These are phyloP conservation scores for Nothophytophthora sp. DNA, from an alignment of 352 stramenopile genomes.

Conservation along the genomic window DNA sequence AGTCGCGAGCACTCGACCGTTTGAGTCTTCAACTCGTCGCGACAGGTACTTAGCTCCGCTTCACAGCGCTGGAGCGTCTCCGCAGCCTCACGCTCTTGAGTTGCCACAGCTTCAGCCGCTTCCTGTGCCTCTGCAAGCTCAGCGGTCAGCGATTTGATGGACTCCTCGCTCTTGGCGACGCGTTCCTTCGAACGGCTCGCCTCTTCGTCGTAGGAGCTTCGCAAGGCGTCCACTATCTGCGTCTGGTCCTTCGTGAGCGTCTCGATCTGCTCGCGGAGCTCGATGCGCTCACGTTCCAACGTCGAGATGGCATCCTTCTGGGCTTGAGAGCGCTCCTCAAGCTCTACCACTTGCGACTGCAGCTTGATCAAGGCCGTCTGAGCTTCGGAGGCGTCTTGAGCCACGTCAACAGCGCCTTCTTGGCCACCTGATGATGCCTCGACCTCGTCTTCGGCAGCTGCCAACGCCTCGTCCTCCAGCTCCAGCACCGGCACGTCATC, in stretches of 20 bases:
- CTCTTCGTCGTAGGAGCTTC: slow-evolving; percentile 13
- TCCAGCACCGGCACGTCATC: slow-evolving; percentile 22
- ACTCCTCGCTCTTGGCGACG: slow-evolving; percentile 8
- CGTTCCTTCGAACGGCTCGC: slow-evolving; percentile 8
- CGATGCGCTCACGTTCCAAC: slow-evolving; percentile 7
- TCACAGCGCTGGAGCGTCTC: slow-evolving; percentile 13
- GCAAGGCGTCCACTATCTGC: slow-evolving; percentile 5
- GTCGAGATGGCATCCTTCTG: slow-evolving; percentile 15
- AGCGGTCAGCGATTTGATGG: slow-evolving; percentile 9
- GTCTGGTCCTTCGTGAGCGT: slow-evolving; percentile 13
- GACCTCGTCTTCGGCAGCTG: slow-evolving; percentile 16
- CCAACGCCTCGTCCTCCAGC: slow-evolving; percentile 14
- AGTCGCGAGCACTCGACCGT: slow-evolving; percentile 14
- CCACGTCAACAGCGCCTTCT: neutral
- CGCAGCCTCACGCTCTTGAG: slow-evolving; percentile 11
- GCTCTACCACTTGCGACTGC: slow-evolving; percentile 10
- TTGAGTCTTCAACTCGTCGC: slow-evolving; percentile 11
- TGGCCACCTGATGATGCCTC: neutral
- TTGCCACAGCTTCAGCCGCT: slow-evolving; percentile 8
- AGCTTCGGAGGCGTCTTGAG: slow-evolving; percentile 4
- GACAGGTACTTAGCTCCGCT: slow-evolving; percentile 14
- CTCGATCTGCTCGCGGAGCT: slow-evolving; percentile 5
- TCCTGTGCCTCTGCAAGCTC: slow-evolving; percentile 13
- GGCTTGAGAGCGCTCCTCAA: slow-evolving; percentile 8
- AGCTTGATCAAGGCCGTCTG: slow-evolving; percentile 3